Evolutionary conservation across 306 rosid species (phyloP).

Genomic region (Notholithocarpus densiflorus): DNA sequence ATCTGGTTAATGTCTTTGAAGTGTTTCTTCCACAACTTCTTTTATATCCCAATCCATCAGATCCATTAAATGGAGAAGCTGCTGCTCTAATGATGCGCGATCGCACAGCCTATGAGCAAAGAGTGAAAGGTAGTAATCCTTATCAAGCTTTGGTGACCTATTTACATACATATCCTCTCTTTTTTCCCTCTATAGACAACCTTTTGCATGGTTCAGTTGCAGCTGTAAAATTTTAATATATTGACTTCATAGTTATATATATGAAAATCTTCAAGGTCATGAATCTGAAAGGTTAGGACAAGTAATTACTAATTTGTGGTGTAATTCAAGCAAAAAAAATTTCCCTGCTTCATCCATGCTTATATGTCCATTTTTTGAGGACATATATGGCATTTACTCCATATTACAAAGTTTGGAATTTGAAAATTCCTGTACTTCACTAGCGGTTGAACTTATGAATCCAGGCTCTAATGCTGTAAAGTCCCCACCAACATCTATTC

Average conservation of each 20-base stretch:
- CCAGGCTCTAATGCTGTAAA: background rate
- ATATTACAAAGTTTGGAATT: background rate
- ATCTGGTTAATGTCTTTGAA: conserved; percentile 81
- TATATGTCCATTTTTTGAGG: background rate
- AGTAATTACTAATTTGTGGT: background rate
- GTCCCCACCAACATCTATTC: background rate
- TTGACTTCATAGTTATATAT: background rate
- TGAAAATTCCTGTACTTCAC: background rate
- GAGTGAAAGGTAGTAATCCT: conserved; percentile 66
- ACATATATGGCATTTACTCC: background rate
- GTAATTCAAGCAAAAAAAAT: background rate
- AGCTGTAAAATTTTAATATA: conserved; percentile 1
- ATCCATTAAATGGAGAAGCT: conserved; percentile 85
- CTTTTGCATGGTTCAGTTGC: background rate
- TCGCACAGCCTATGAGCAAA: conserved; percentile 62
- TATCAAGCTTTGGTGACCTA: conserved; percentile 9
- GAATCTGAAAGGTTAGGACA: conserved; percentile 1
- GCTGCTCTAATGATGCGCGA: conserved; percentile 87
- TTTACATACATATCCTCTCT: background rate
- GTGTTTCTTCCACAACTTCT: conserved; percentile 95
- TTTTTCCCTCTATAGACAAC: too few relatives aligned
- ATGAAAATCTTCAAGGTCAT: background rate
- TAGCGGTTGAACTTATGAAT: background rate
- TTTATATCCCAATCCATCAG: conserved; percentile 83
- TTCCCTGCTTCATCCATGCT: background rate